Conservation (phyloP, 176 grass and related monocot species). For the Miscanthus lutarioriparius region DNA sequence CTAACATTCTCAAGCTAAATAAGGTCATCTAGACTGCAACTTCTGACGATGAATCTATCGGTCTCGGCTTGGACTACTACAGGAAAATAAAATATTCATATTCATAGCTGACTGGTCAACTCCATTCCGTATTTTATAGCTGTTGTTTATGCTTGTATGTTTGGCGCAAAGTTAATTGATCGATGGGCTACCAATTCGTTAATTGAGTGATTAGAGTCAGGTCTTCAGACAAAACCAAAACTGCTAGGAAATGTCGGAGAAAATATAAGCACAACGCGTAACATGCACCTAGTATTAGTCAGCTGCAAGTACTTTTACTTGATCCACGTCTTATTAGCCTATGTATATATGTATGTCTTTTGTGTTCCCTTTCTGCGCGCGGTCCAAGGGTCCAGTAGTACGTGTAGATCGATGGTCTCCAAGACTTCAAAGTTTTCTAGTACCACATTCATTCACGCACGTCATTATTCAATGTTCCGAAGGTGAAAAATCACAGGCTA, state of each 20-base stretch:
- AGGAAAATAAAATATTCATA: neutral
- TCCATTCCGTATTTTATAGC: neutral
- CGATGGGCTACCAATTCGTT: neutral
- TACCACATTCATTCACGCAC: neutral
- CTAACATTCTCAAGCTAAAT: neutral
- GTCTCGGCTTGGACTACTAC: neutral
- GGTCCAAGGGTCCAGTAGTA: slow-evolving; percentile 28
- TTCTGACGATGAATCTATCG: neutral
- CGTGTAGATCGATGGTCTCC: slow-evolving; percentile 10
- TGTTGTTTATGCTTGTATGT: neutral
- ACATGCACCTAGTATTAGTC: slow-evolving; percentile 21
- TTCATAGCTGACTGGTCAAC: neutral
- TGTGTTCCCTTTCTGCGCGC: slow-evolving; percentile 20
- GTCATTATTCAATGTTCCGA: slow-evolving; percentile 28
- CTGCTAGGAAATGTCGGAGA: slow-evolving; percentile 31
- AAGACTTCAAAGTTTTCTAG: slow-evolving; percentile 45
- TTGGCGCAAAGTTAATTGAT: neutral
- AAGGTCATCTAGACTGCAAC: neutral
- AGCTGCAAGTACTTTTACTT: slow-evolving; percentile 45
- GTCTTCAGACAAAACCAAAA: slow-evolving; percentile 10
- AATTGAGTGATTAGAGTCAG: slow-evolving; percentile 13
- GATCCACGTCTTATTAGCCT: neutral
- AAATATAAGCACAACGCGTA: slow-evolving; percentile 24
- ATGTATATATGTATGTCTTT: neutral
- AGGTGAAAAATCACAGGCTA: slow-evolving; percentile 25